Base-by-base conservation (phyloP, 1,284 basidiomycete species). In the Thecaphora thlaspeos region DNA sequence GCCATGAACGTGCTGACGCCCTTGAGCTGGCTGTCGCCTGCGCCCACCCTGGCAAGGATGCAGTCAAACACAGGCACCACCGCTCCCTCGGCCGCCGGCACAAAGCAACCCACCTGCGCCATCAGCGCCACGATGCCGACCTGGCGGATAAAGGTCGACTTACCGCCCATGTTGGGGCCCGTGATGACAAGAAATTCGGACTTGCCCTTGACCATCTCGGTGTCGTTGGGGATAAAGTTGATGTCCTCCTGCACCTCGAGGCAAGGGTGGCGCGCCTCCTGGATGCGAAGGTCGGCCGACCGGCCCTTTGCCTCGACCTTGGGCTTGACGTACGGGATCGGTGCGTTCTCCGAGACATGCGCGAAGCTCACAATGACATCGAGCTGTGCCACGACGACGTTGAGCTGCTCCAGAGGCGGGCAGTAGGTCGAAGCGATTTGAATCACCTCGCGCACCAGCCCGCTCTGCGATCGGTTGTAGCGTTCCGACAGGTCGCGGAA, bases 1-100 rank as follows among this genome's bases (percentile, higher is more conserved):
- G 93, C 92, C 94, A 98, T 98, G 78, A 98, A 99, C 0, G 95
- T 99, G 26, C 91, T 95, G 3, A 98, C 90, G 17, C 94, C 95
- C 79, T 97, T 97, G 40, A 97, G 81, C 78, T 97, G 93, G 78
- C 89, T 93, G 77, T 98, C 95, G 0, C 95, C 95, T 0, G 95
- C 95, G 8, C 95, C 95, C 1, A 99, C 94, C 67, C 95, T 84
- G 51, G 94, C 95, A 4, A 98, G 81, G 45, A 99, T 89, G 15
- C 91, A 96, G 80, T 99, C 95, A 66, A 97, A 98, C 44, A 98
- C 86, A 0, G 94, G 95, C 12, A 98, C 73, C 40, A 83, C 82
- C 0, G 94, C 95, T 18, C 72, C 76, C 64, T 87, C 54, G 3
- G 66, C 66, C 0, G 74, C 73, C 1, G 95, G 94, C 0, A 98